These are phyloP conservation scores for Phyllostachys edulis DNA, from an alignment of 176 grass and related monocot genomes.

Conservation along the genomic window DNA sequence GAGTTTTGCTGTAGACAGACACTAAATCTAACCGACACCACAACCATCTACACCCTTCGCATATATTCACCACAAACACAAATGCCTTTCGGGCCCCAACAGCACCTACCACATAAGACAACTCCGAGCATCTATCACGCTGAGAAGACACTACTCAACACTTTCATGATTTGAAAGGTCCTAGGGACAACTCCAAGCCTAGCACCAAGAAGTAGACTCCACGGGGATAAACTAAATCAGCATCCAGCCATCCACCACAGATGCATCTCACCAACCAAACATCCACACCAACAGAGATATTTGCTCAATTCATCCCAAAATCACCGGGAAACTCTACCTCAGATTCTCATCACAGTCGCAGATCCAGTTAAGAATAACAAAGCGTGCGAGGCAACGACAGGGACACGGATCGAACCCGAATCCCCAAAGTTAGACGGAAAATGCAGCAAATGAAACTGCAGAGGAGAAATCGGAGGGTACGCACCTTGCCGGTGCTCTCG, in stretches of 20 bases:
- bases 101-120: constrained; percentile 12
- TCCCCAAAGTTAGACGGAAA: constrained; percentile 4
- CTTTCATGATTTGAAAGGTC: background rate
- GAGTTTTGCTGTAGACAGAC: background rate
- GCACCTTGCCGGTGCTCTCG: constrained; percentile 76
- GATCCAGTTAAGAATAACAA: background rate
- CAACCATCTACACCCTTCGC: constrained; percentile 6
- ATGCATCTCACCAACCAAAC: constrained; percentile 25
- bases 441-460: constrained; percentile 3
- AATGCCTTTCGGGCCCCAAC: constrained; percentile 3
- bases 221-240: constrained; percentile 1
- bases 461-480: constrained; percentile 18
- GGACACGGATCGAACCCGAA: constrained; percentile 24
- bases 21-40: background rate
- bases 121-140: background rate
- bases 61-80: constrained; percentile 39
- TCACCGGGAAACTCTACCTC: background rate
- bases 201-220: constrained; percentile 27
- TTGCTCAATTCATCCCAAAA: background rate
- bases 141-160: background rate
- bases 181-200: background rate
- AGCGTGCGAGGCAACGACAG: background rate
- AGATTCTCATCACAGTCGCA: background rate
- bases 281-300: background rate
- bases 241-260: background rate